Conservation (phyloP, 192 early-diverging fungal species). For the Linnemannia exigua region DNA sequence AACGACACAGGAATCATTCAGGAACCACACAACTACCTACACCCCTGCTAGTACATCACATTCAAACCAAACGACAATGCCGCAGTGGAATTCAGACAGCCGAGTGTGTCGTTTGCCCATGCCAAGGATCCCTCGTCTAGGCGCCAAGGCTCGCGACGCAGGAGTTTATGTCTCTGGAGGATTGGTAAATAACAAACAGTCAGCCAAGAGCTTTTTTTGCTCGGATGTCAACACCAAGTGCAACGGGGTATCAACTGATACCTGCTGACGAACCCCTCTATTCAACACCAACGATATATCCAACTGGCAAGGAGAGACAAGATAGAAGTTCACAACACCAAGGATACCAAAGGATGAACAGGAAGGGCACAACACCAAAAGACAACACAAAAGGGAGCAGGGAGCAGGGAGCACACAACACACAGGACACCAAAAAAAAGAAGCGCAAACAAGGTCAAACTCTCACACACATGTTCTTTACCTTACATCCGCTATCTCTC, state of each 20-base stretch:
- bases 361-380: too few relatives aligned
- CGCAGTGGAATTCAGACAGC: slow-evolving; percentile 30
- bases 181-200: too few relatives aligned
- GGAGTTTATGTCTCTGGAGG: slow-evolving; percentile 60
- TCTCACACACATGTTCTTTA: not conserved
- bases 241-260: not conserved
- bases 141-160: slow-evolving; percentile 55
- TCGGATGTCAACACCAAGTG: too few relatives aligned
- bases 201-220: too few relatives aligned
- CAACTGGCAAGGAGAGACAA: too few relatives aligned
- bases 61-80: not conserved
- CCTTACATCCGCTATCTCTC: not conserved
- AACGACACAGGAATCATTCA: not conserved
- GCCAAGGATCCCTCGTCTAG: slow-evolving; percentile 50
- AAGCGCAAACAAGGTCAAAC: not conserved
- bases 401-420: not conserved
- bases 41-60: not conserved
- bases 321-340: not conserved
- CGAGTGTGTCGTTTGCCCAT: slow-evolving; percentile 57
- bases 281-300: too few relatives aligned
- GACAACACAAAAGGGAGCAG: too few relatives aligned
- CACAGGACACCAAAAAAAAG: not conserved
- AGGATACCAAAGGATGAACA: too few relatives aligned
- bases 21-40: not conserved
- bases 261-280: not conserved